Conservation (phyloP, 2,329 filamentous ascomycete genomes). For the Alternaria gansuensis region DNA sequence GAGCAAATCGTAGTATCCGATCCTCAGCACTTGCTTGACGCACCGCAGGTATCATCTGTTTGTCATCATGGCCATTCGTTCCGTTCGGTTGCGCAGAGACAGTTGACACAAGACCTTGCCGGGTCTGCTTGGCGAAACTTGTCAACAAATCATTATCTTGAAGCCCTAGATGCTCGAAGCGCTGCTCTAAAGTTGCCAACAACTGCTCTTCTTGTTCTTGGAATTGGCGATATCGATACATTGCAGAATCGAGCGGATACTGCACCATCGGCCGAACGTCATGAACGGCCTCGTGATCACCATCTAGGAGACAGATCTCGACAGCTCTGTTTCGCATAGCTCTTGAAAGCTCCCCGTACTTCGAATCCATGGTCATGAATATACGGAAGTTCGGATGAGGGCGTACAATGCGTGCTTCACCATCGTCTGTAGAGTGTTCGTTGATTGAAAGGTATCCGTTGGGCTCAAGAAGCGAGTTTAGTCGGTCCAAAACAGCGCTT, state of each 20-base stretch:
- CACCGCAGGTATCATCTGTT: constrained; percentile 3
- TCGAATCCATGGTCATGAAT: constrained; percentile 91
- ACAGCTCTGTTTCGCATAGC: constrained; percentile 96
- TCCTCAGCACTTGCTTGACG: constrained; percentile 8
- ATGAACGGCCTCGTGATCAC: constrained; percentile 13
- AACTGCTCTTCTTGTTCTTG: constrained; percentile 21
- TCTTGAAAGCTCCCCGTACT: constrained; percentile 90
- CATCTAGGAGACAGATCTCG: constrained; percentile 76
- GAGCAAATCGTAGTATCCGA: constrained; percentile 33
- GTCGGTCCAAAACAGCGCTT: constrained; percentile 88
- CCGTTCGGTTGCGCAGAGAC: constrained; percentile 10
- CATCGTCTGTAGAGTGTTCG: constrained; percentile 85
- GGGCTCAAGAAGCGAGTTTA: constrained; percentile 94
- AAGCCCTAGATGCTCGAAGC: constrained; percentile 51
- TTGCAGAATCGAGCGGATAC: constrained; percentile 50
- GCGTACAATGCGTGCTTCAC: constrained; percentile 78
- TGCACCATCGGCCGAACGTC: constrained; percentile 13
- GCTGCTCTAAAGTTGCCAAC: constrained; percentile 28
- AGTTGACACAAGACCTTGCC: constrained; percentile 23
- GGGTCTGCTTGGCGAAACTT: constrained; percentile 45
- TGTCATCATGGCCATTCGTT: not conserved
- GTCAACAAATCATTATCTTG: constrained; percentile 39
- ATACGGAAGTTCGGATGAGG: constrained; percentile 90
- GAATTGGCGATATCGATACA: constrained; percentile 53
- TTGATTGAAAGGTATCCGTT: constrained; percentile 90